Evolutionary conservation across 2,329 filamentous ascomycete species (phyloP), one percentile per base, ranked within the genome.

Genomic region (Alternaria metachromatica): DNA sequence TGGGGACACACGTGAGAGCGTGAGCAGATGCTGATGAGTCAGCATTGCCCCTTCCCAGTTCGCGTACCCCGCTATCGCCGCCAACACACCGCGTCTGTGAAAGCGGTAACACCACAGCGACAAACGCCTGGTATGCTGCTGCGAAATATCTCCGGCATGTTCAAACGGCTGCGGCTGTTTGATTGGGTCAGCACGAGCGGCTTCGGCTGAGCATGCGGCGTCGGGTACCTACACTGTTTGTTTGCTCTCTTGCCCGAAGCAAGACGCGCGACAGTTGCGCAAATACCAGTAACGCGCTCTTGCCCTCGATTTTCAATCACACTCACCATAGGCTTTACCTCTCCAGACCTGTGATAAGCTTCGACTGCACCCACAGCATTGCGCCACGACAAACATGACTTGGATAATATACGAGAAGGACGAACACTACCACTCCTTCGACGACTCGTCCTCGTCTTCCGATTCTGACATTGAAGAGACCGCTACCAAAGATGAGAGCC

Each of bases 1-100:
- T 63, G 41, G 33, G 37, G 23, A 48, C 6, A 9, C 58, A 64
- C 58, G 59, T 62, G 55, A 58, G 62, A 72, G 73, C 73, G 75
- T 75, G 73, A 76, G 62, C 63, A 69, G 70, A 69, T 63, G 72
- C 68, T 64, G 65, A 55, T 67, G 63, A 64, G 59, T 72, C 65
- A 71, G 55, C 63, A 49, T 20, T 41, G 65, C 65, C 25, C 44
- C 64, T 63, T 55, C 58, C 57, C 37, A 51, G 48, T 60, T 61
- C 65, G 65, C 64, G 65, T 68, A 59, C 70, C 64, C 70, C 68
- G 63, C 66, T 60, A 66, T 56, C 56, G 15, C 62, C 45, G 18
- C 44, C 23, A 57, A 53, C 54, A 61, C 43, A 66, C 49, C 61
- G 53, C 59, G 48, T 48, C 23, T 20, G 26, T 33, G 18, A 25